phyloP scores from a whole-genome alignment of 2,329 filamentous ascomycete genomes.

The Pochonia chlamydosporia region DNA sequence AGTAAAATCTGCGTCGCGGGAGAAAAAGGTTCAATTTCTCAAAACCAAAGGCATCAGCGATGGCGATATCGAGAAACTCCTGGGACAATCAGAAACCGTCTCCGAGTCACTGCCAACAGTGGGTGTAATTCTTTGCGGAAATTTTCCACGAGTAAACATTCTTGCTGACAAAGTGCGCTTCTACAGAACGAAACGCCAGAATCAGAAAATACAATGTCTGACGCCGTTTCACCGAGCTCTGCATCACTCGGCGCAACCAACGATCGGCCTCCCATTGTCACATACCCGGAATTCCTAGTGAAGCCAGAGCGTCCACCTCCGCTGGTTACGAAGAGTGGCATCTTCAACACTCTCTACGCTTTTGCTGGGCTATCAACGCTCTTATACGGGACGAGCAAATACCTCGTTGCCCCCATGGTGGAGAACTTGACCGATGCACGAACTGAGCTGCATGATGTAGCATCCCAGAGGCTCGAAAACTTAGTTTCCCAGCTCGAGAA shows the following conservation, averaged over 20 bases:
- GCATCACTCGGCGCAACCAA: constrained; percentile 18
- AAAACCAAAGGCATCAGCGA: constrained; percentile 66
- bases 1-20: constrained; percentile 61
- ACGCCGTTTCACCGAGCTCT: constrained; percentile 13
- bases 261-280: constrained; percentile 57
- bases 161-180: neutral
- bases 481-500: constrained; percentile 47
- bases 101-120: constrained; percentile 13
- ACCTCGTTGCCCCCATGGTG: constrained; percentile 59
- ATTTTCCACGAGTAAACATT: neutral
- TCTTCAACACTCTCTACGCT: constrained; percentile 54
- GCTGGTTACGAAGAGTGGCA: constrained; percentile 53
- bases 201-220: neutral
- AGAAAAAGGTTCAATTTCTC: constrained; percentile 72
- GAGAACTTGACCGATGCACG: constrained; percentile 46
- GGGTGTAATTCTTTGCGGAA: constrained; percentile 8
- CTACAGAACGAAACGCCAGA: neutral
- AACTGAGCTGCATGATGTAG: constrained; percentile 44
- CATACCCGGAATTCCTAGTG: constrained; percentile 64
- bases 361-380: constrained; percentile 53
- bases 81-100: constrained; percentile 31
- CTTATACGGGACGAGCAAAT: constrained; percentile 66
- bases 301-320: constrained; percentile 51
- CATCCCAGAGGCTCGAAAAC: constrained; percentile 37
- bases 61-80: constrained; percentile 61